Conservation (phyloP, 192 early-diverging fungal genomes). For the Backusella morwellensis region DNA sequence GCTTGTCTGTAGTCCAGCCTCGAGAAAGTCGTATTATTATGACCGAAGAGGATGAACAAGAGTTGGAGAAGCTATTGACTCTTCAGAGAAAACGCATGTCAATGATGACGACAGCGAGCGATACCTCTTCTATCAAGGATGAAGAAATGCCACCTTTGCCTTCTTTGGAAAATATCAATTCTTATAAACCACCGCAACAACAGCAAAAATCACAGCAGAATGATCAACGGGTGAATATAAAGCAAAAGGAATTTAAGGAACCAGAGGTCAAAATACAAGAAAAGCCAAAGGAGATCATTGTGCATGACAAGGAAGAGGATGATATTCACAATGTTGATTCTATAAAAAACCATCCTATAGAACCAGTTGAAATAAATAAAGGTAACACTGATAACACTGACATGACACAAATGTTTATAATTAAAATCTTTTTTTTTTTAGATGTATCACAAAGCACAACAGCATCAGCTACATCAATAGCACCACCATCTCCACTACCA, state of each 20-base stretch:
- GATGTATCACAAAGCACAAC: not conserved
- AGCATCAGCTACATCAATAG: not conserved
- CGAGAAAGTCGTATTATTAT: constrained; percentile 14
- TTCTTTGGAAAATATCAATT: constrained; percentile 4
- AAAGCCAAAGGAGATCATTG: not conserved
- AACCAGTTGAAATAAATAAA: constrained; percentile 1
- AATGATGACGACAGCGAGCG: not conserved
- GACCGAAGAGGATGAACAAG: constrained; percentile 26
- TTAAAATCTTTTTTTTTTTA: not conserved
- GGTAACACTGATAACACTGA: not conserved
- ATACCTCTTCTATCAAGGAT: not conserved
- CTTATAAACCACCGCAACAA: not conserved
- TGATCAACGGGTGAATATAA: not conserved
- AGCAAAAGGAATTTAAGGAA: not conserved
- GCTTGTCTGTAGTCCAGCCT: constrained; percentile 23
- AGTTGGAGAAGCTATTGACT: constrained; percentile 16
- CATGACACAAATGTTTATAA: not conserved
- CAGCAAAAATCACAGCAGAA: not conserved
- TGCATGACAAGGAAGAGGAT: not conserved
- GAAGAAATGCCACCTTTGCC: constrained; percentile 1
- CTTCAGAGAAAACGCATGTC: constrained; percentile 8
- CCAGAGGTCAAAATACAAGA: not conserved
- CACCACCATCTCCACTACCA: not conserved
- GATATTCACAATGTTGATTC: not conserved
- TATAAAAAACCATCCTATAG: constrained; percentile 3